Evolutionary conservation across 2,329 filamentous ascomycete genomes (phyloP), one percentile per base, ranked within the genome.

Genomic region (Penicillium sp.): DNA sequence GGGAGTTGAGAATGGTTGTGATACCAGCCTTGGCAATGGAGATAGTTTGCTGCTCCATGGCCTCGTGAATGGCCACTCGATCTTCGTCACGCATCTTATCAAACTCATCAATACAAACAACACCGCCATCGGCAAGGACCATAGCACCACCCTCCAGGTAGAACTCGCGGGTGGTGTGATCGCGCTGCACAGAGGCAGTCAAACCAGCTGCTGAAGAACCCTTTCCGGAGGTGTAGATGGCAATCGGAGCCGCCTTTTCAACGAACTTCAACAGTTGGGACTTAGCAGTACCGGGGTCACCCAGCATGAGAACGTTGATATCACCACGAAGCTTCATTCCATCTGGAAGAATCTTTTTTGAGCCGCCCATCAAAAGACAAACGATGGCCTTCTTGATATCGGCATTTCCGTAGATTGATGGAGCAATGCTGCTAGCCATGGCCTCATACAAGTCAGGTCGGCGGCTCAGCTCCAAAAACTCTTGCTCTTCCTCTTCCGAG

Each of bases 21-120:
- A 99, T 99, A 68, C 95, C 95, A 0, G 95, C 95, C 78, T 99
- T 98, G 62, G 95, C 95, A 67, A 99, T 98, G 11, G 95, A 98
- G 60, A 99, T 99, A 0, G 95, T 99, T 76, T 99, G 95, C 78
- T 99, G 95, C 74, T 99, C 95, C 95, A 99, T 99, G 57, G 95
- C 95, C 84, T 99, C 95, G 82, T 99, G 95, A 65, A 99, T 99
- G 2, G 95, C 95, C 7, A 98, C 95, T 67, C 95, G 86, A 69
- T 99, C 95, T 75, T 99, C 95, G 72, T 99, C 95, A 61, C 95
- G 85, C 95, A 99, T 99, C 82, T 99, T 99, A 80, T 99, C 95
- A 72, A 99, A 99, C 77, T 99, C 95, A 72, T 99, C 95, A 67
- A 99, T 99, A 76, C 95, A 98, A 10, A 98, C 95, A 1, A 98